Percentiles rank a stretch among this genome's conserved stretches.
These are phyloP conservation scores for Cladophialophora chaetospira DNA, from an alignment of 2,329 filamentous ascomycete genomes.

Conservation along the genomic window DNA sequence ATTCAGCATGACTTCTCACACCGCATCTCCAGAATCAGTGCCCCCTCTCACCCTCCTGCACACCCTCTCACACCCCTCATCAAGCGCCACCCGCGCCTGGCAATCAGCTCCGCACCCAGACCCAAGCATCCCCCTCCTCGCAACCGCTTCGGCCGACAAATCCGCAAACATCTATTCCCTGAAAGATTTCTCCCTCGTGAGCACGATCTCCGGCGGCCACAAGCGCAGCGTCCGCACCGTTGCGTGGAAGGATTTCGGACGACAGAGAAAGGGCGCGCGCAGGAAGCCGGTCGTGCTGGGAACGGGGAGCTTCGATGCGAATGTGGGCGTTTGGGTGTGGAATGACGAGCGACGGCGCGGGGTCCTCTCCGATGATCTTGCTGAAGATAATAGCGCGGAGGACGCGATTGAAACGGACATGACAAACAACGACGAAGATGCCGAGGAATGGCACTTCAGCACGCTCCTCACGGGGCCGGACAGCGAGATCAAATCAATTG, in stretches of 20 bases:
- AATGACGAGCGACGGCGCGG: conserved; percentile 23
- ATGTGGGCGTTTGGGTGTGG: conserved; percentile 74
- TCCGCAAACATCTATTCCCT: conserved; percentile 88
- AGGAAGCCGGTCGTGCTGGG: conserved; percentile 65
- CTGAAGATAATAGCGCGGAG: conserved; percentile 43
- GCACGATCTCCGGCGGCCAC: conserved; percentile 81
- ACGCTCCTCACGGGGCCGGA: conserved; percentile 94
- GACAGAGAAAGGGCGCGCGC: conserved; percentile 19
- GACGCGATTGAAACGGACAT: conserved; percentile 16
- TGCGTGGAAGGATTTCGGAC: conserved; percentile 68
- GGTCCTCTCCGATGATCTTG: conserved; percentile 34
- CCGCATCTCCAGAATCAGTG: conserved; percentile 7
- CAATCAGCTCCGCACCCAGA: conserved; percentile 70
- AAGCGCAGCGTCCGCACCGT: conserved; percentile 82
- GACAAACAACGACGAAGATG: conserved; percentile 53
- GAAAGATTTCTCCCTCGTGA: conserved; percentile 74
- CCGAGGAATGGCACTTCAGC: conserved; percentile 88
- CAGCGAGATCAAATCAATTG: conserved; percentile 86
- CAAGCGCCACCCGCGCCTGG: conserved; percentile 67
- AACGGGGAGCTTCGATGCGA: conserved; percentile 91
- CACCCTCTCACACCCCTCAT: conserved; percentile 30
- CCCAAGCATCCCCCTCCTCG: conserved; percentile 81
- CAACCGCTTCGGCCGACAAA: conserved; percentile 84
- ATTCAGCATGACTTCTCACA: conserved; percentile 1
- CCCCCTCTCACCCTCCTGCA: conserved; percentile 21